A percentile compares a stretch with the other conserved stretches of the same genome.
These are phyloP conservation scores for Yarrowia divulgata DNA, from an alignment of 805 yeast genomes.

Conservation along the genomic window DNA sequence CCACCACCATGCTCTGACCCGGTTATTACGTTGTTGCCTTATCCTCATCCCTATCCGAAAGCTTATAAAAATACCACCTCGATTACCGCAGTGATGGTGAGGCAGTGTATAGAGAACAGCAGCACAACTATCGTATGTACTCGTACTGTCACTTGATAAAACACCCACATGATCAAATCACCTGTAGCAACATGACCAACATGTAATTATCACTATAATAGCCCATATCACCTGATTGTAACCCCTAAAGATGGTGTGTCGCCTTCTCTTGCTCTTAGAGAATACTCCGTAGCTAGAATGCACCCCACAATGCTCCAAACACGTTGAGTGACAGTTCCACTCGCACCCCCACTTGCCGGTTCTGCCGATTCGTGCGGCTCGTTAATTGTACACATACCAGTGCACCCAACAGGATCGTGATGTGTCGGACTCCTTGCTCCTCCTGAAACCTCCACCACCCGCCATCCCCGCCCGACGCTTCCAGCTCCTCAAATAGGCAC, in stretches of 20 bases:
- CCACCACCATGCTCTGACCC: constrained; percentile 29
- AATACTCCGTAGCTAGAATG: neutral
- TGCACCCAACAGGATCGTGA: too few species aligned
- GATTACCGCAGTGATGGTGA: constrained; percentile 8
- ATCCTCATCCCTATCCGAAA: constrained; percentile 6
- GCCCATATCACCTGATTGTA: neutral
- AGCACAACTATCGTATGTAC: too few species aligned
- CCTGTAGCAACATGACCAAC: too few species aligned
- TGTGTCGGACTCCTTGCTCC: too few species aligned
- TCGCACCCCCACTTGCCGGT: constrained; percentile 12
- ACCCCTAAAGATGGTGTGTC: neutral
- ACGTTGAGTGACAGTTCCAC: neutral
- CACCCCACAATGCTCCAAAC: neutral
- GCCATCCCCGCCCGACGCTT: constrained; percentile 11
- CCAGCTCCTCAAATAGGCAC: constrained; percentile 17
- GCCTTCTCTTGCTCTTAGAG: constrained; percentile 21
- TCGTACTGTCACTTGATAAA: too few species aligned
- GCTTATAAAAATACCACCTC: constrained; percentile 15
- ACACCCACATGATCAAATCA: too few species aligned
- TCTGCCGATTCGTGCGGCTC: constrained; percentile 21
- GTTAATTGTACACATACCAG: neutral
- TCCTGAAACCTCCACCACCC: neutral
- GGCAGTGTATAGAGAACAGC: neutral
- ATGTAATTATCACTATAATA: neutral
- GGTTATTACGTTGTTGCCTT: constrained; percentile 1